phyloP scores from a whole-genome alignment of 192 early-diverging fungal species.

The Coemansia sp. region DNA sequence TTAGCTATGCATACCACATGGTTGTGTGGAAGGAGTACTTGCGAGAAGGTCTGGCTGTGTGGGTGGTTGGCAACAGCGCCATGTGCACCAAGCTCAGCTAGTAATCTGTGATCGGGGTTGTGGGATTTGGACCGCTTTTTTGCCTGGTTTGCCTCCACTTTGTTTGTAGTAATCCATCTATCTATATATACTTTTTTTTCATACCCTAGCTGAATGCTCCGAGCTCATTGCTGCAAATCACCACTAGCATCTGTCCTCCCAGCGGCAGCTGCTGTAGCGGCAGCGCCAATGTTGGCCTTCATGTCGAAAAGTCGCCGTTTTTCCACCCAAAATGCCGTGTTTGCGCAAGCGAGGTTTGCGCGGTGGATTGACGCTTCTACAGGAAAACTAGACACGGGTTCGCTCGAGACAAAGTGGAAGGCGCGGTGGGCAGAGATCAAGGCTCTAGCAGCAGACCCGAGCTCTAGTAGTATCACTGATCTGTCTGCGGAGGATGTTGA shows the following conservation, averaged over 20 bases:
- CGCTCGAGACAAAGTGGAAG: constrained; percentile 65
- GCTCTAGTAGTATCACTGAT: neutral
- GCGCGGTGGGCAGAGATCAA: constrained; percentile 39
- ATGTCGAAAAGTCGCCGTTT: neutral
- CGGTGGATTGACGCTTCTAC: constrained; percentile 37
- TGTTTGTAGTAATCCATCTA: too few relatives aligned
- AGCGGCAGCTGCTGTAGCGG: too few relatives aligned
- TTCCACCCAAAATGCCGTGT: neutral
- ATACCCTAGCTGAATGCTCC: constrained; percentile 8
- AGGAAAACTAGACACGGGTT: constrained; percentile 52
- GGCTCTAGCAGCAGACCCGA: neutral
- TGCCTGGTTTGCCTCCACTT: neutral
- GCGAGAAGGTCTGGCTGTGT: constrained; percentile 47
- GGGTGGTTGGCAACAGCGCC: constrained; percentile 34
- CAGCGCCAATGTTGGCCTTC: neutral
- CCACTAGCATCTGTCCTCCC: too few relatives aligned
- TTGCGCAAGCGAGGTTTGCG: constrained; percentile 14
- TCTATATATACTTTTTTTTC: too few relatives aligned
- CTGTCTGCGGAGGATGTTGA: constrained; percentile 31
- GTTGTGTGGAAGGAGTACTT: constrained; percentile 51
- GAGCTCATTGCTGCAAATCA: neutral
- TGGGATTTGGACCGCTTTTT: neutral
- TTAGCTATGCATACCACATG: constrained; percentile 53
- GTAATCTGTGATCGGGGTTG: neutral
- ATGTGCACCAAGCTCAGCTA: constrained; percentile 47